Base-by-base conservation (phyloP, 352 stramenopile genomes). In the Phytopythium mirpurense region DNA sequence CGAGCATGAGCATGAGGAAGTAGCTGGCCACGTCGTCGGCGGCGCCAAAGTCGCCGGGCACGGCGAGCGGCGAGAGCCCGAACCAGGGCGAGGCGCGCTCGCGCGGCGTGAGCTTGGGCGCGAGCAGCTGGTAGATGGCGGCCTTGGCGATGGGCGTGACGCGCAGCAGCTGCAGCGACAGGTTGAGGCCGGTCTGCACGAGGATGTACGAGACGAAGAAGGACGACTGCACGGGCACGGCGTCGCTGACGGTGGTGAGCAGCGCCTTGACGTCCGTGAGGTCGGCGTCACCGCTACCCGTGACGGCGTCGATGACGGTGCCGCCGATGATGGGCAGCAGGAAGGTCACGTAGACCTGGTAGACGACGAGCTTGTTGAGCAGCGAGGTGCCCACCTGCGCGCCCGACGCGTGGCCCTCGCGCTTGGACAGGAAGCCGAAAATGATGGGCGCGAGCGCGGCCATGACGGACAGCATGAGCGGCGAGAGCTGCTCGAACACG, bases 171-270 rank as follows among this genome's bases (percentile, higher is more conserved):
- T 79, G 59, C 18, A 93, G 56, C 36, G 69, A 80, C 46, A 91
- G 38, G 44, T 90, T 72, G 0, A 91, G 49, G 24, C 78, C 80
- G 50, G 71, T 90, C 37, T 88, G 80, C 53, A 93, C 81, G 31
- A 93, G 66, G 38, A 91, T 51, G 63, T 88, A 91, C 6, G 78
- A 85, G 53, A 87, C 78, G 65, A 90, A 93, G 66, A 86, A 90
- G 15, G 81, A 78, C 32, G 83, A 91, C 57, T 93, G 81, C 27
- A 83, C 66, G 0, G 83, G 81, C 12, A 93, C 76, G 5, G 76
- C 65, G 32, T 76, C 56, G 42, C 80, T 89, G 32, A 93, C 63
- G 15, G 74, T 67, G 0, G 64, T 73, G 40, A 91, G 56, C 18
- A 90, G 58, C 4, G 46, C 56, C 54, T 71, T 72, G 26, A 75